phyloP scores from a whole-genome alignment of 2,329 filamentous ascomycete species.

The Pseudogymnoascus sp. region DNA sequence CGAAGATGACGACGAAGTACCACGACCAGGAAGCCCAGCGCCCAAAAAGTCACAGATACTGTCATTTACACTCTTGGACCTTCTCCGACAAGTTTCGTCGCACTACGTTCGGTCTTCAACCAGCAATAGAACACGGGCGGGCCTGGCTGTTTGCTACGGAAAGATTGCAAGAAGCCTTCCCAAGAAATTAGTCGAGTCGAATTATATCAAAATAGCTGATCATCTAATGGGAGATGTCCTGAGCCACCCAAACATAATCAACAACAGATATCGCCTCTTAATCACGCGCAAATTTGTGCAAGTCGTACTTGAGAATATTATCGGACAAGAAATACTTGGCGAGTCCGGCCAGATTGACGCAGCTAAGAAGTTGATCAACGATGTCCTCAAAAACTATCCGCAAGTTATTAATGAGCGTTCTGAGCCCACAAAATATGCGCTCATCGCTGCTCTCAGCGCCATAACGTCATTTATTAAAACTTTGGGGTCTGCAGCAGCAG shows the following conservation, averaged over 20 bases:
- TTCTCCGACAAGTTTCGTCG: slow-evolving; percentile 68
- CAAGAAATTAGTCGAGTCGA: slow-evolving; percentile 71
- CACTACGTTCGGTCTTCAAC: slow-evolving; percentile 76
- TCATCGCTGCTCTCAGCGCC: slow-evolving; percentile 72
- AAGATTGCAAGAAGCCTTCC: slow-evolving; percentile 71
- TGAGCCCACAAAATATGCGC: slow-evolving; percentile 79
- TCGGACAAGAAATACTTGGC: slow-evolving; percentile 73
- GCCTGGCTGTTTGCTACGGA: slow-evolving; percentile 80
- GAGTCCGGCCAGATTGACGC: slow-evolving; percentile 83
- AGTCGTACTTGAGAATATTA: slow-evolving; percentile 72
- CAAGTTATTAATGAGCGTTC: slow-evolving; percentile 78
- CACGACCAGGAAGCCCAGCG: slow-evolving; percentile 65
- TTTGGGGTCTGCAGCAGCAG: slow-evolving; percentile 73
- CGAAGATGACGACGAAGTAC: slow-evolving; percentile 63
- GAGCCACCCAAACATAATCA: slow-evolving; percentile 63
- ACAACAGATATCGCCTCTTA: slow-evolving; percentile 81
- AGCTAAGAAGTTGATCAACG: slow-evolving; percentile 74
- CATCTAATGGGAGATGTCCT: slow-evolving; percentile 76
- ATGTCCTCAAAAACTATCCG: slow-evolving; percentile 88
- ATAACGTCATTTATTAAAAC: slow-evolving; percentile 69
- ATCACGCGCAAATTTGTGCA: slow-evolving; percentile 79
- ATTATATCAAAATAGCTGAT: slow-evolving; percentile 73
- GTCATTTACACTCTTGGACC: slow-evolving; percentile 65
- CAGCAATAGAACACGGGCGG: slow-evolving; percentile 71
- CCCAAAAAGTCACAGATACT: slow-evolving; percentile 67